Percentiles rank a stretch among this genome's conserved stretches.
phyloP scores from a whole-genome alignment of 1,284 basidiomycete species.

The Ceratobasidium sp. region DNA sequence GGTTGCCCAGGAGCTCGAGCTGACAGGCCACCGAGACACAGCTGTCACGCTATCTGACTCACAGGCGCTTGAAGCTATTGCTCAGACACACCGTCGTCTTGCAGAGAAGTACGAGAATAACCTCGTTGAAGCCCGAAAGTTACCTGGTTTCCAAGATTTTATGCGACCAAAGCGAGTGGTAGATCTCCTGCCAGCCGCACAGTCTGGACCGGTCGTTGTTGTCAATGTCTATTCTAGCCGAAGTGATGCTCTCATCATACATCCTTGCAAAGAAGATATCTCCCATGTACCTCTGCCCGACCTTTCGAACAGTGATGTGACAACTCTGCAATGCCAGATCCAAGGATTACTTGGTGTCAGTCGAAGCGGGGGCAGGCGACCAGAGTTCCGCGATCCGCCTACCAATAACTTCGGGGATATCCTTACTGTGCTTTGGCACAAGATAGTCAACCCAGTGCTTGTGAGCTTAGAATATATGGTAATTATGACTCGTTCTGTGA shows the following conservation, averaged over 20 bases:
- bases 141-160: constrained; percentile 23
- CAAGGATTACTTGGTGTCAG: neutral
- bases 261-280: neutral
- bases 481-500: neutral
- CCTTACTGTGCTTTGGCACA: constrained; percentile 7
- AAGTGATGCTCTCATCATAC: constrained; percentile 26
- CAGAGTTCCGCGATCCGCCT: too few relatives aligned
- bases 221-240: constrained; percentile 13
- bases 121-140: neutral
- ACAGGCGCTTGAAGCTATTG: neutral
- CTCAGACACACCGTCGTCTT: neutral
- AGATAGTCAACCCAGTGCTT: constrained; percentile 10
- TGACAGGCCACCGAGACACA: too few relatives aligned
- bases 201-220: neutral
- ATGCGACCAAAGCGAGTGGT: neutral
- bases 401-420: neutral
- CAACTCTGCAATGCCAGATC: neutral
- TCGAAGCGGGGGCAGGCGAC: neutral
- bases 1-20: constrained; percentile 41
- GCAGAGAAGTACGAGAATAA: neutral
- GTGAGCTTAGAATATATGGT: neutral
- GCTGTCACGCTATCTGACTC: too few relatives aligned
- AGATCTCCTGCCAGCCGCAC: constrained; percentile 2
- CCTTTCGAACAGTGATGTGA: neutral
- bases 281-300: neutral